phyloP scores from a whole-genome alignment of 306 rosid genomes.

The Dicorynia guianensis region DNA sequence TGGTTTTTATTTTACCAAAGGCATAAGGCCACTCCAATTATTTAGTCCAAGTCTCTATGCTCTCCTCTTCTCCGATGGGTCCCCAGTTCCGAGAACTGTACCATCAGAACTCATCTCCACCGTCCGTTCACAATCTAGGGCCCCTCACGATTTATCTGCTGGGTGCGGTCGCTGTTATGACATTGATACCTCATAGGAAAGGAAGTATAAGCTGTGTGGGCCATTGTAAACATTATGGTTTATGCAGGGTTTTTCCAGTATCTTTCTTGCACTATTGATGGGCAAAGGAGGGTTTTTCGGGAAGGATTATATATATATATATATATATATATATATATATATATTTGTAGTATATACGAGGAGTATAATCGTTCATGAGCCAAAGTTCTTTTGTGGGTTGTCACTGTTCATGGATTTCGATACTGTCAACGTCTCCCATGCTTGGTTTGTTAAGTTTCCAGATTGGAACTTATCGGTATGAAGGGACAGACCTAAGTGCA shows the following conservation, averaged over 20 bases:
- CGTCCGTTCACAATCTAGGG: slow-evolving; percentile 35
- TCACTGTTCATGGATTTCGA: slow-evolving; percentile 26
- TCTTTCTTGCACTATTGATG: background rate
- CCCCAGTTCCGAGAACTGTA: background rate
- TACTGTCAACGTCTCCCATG: slow-evolving; percentile 43
- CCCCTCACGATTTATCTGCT: slow-evolving; percentile 26
- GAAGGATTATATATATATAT: too few relatives aligned
- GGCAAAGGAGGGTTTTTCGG: slow-evolving; percentile 13
- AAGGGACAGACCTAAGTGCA: too few relatives aligned
- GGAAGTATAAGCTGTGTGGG: slow-evolving; percentile 27
- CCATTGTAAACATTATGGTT: slow-evolving; percentile 8
- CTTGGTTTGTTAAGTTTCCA: slow-evolving; percentile 34
- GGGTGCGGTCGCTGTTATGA: slow-evolving; percentile 29
- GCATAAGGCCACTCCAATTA: slow-evolving; percentile 9
- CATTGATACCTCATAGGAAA: slow-evolving; percentile 29
- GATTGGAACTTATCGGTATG: slow-evolving; percentile 38
- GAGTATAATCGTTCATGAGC: background rate
- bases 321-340: background rate
- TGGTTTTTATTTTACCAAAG: slow-evolving; percentile 31
- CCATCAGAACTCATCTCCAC: slow-evolving; percentile 25
- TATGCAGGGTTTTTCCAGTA: slow-evolving; percentile 24
- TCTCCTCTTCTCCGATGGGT: background rate
- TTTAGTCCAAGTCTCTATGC: background rate
- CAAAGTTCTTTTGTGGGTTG: slow-evolving; percentile 19
- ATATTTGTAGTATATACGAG: background rate